Percentiles rank a stretch among this genome's conserved stretches.
Conservation (phyloP, 805 yeast genomes). For the Barnettozyma salicaria region DNA sequence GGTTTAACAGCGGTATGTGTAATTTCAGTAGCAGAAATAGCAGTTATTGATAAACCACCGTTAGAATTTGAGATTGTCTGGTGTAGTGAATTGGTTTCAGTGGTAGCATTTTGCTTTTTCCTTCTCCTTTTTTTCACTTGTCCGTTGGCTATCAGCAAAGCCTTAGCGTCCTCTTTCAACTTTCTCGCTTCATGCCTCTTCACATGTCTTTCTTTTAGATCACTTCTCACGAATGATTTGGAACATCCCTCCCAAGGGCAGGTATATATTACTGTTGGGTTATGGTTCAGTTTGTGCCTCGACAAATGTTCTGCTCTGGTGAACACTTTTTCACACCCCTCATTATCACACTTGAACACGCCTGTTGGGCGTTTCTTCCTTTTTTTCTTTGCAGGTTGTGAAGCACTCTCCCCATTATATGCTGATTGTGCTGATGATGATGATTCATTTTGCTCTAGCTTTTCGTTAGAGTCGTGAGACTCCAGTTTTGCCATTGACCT, state of each 20-base stretch:
- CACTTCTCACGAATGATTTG: slow-evolving; percentile 59
- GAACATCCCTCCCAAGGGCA: slow-evolving; percentile 47
- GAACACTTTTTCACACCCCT: slow-evolving; percentile 50
- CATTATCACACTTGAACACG: slow-evolving; percentile 36
- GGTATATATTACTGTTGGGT: slow-evolving; percentile 46
- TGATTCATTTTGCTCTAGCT: too few species aligned
- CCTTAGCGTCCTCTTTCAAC: slow-evolving; percentile 25
- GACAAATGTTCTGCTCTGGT: slow-evolving; percentile 59
- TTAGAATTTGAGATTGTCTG: neutral
- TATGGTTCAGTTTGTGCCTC: slow-evolving; percentile 58
- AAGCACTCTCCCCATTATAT: too few species aligned
- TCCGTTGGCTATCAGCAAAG: slow-evolving; percentile 10
- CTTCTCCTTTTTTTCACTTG: slow-evolving; percentile 14
- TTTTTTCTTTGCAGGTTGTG: slow-evolving; percentile 14
- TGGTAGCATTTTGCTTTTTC: slow-evolving; percentile 11
- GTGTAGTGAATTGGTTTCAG: too few species aligned
- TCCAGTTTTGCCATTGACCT: too few species aligned
- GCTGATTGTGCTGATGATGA: too few species aligned
- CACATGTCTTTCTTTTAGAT: slow-evolving; percentile 42
- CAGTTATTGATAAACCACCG: too few species aligned
- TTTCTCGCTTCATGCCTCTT: slow-evolving; percentile 36
- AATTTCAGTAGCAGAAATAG: too few species aligned
- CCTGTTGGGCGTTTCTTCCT: slow-evolving; percentile 28
- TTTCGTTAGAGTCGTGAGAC: too few species aligned
- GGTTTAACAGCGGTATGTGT: too few species aligned